Percentiles rank a stretch among this genome's conserved stretches.
These are phyloP conservation scores for Pseudognaphalium luteoalbum DNA, from an alignment of 129 eudicot species.

Conservation along the genomic window DNA sequence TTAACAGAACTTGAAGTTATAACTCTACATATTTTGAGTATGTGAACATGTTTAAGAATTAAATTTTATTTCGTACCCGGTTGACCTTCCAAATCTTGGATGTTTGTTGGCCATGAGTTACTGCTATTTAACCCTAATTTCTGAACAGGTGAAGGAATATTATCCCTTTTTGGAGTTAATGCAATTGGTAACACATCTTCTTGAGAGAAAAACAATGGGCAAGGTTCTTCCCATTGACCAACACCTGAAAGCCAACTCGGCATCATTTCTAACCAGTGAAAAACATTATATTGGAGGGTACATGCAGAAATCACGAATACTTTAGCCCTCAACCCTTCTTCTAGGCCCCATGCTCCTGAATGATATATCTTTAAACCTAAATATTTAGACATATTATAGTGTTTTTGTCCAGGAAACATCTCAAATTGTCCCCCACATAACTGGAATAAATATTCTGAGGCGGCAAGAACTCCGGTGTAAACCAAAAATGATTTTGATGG, in stretches of 20 bases:
- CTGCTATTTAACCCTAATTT: conserved; percentile 41
- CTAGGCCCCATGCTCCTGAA: conserved; percentile 77
- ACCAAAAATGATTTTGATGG: conserved; percentile 83
- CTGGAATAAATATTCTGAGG: conserved; percentile 80
- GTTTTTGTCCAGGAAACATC: conserved; percentile 94
- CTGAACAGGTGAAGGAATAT: conserved; percentile 35
- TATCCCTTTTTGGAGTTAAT: conserved; percentile 48
- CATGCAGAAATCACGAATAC: conserved; percentile 89
- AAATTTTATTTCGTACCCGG: conserved; percentile 18
- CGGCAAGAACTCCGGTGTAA: conserved; percentile 77
- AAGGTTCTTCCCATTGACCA: conserved; percentile 84
- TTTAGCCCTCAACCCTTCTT: conserved; percentile 84
- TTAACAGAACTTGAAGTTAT: background rate
- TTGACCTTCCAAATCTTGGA: conserved; percentile 34
- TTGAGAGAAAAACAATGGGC: conserved; percentile 73
- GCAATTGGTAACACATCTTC: conserved; percentile 51
- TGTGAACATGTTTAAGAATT: background rate
- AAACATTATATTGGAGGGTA: conserved; percentile 85
- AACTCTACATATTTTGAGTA: background rate
- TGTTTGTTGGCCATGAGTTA: conserved; percentile 63
- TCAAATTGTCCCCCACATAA: conserved; percentile 77
- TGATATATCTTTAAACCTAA: conserved; percentile 74
- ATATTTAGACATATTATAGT: conserved; percentile 49
- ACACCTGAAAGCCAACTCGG: conserved; percentile 56
- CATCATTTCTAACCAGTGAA: conserved; percentile 83